Evolutionary conservation across 495 filamentous ascomycete species (phyloP), one percentile per base, ranked within the genome.

Genomic region (Podospora anserina): DNA sequence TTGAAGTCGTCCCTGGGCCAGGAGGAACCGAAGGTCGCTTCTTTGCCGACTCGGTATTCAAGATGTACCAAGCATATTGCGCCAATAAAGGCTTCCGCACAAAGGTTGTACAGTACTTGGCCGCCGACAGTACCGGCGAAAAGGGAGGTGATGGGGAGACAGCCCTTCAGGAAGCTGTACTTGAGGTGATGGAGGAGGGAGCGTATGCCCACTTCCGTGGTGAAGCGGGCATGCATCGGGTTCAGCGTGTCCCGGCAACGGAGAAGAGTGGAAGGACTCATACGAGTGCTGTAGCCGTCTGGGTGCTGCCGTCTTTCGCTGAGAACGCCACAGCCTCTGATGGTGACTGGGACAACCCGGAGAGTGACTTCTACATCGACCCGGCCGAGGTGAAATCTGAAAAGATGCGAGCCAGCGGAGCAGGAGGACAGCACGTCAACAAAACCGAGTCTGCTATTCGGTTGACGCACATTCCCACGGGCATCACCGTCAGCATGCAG

Each of bases 361-460:
- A 87, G 54, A 94, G 89, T 77, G 92, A 96, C 75, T 96, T 94
- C 80, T 94, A 94, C 77, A 85, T 99, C 66, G 88, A 94, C 78
- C 88, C 92, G 11, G 85, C 88, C 69, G 94, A 98, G 68, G 96
- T 99, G 49, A 85, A 88, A 55, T 84, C 87, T 9, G 96, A 99
- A 74, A 90, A 91, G 71, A 97, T 98, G 94, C 87, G 93, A 32
- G 92, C 95, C 0, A 83, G 91, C 62, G 95, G 95, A 32, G 93
- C 95, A 2, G 95, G 95, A 19, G 95, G 95, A 5, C 95, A 99
- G 81, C 96, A 98, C 77, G 95, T 99, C 75, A 99, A 99, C 78
- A 97, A 91, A 70, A 99, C 95, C 2, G 96, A 98, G 78, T 97
- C 93, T 44, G 95, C 95, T 19, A 91, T 99, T 69, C 89, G 95